These are phyloP conservation scores for Orbilia javanica DNA, from an alignment of 2,329 filamentous ascomycete genomes.

Conservation along the genomic window DNA sequence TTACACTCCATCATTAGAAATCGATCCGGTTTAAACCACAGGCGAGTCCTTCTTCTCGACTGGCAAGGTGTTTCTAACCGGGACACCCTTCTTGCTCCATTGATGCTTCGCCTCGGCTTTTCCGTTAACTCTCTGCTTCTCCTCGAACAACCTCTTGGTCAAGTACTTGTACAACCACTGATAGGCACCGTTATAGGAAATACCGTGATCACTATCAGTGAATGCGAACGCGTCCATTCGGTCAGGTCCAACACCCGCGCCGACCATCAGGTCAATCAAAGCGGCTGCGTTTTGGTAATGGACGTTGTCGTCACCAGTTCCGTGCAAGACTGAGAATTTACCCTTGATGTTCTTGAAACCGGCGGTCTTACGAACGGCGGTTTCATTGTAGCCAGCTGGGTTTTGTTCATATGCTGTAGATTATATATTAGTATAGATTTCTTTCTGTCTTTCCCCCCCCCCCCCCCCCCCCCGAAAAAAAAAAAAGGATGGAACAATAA, in stretches of 20 bases:
- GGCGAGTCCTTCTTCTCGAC: constrained; percentile 8
- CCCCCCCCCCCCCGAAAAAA: not conserved
- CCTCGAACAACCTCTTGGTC: constrained; percentile 73
- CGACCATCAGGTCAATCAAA: constrained; percentile 73
- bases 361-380: constrained; percentile 71
- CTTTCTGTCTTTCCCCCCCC: no score
- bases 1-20: not conserved
- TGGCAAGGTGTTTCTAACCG: not conserved
- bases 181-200: constrained; percentile 71
- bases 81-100: constrained; percentile 66
- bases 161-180: constrained; percentile 74
- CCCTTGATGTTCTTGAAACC: constrained; percentile 76
- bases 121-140: constrained; percentile 69
- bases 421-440: not conserved
- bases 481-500: not conserved
- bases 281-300: constrained; percentile 77
- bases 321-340: constrained; percentile 74
- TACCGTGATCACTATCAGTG: constrained; percentile 75
- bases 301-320: constrained; percentile 78
- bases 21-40: not conserved
- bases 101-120: constrained; percentile 66
- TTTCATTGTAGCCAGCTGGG: constrained; percentile 72
- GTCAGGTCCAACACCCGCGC: constrained; percentile 71
- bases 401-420: constrained; percentile 67
- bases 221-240: constrained; percentile 76